Evolutionary conservation across 805 yeast species (phyloP), one percentile per base, ranked within the genome.

Genomic region (Starmera caribaea): DNA sequence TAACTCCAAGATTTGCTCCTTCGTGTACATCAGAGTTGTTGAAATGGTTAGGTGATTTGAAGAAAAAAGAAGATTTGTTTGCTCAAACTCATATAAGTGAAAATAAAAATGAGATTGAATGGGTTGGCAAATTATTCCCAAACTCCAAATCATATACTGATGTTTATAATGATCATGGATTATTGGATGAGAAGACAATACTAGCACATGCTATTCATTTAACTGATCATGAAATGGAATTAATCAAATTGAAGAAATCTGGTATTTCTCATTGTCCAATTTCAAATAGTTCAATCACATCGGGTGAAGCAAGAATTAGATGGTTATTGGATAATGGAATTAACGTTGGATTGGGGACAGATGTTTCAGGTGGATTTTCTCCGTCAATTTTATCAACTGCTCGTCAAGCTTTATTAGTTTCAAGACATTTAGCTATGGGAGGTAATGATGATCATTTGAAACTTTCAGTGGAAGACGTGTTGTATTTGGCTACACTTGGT

Each of bases 1-100:
- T 90, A 10, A 90, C 97, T 2, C 97, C 98, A 8, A 65, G 98
- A 42, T 90, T 90, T 65, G 97, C 97, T 0, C 95, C 95, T 2
- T 74, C 84, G 15, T 90, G 97, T 54, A 68, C 86, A 4, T 62
- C 73, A 17, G 71, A 74, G 37, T 63, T 86, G 31, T 62, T 90
- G 64, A 53, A 54, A 8, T 69, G 75, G 68, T 65, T 89, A 40
- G 94, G 94, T 3, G 58, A 69, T 6, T 55, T 82, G 21, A 67
- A 78, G n/a, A 49, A 59, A 17, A 49, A 65, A 7, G 53, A 67
- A 28, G 55, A 72, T 30, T 62, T 83, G 30, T 90, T 85, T 17
- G 73, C 85, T 32, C 98, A 90, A 62, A 87, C 97, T 0, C 98
- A 90, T 60, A 68, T 90, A n/a, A 73, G 85, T 40, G 98, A 90